Base-by-base conservation (phyloP, 495 filamentous ascomycete genomes). In the Niebla homalea region DNA sequence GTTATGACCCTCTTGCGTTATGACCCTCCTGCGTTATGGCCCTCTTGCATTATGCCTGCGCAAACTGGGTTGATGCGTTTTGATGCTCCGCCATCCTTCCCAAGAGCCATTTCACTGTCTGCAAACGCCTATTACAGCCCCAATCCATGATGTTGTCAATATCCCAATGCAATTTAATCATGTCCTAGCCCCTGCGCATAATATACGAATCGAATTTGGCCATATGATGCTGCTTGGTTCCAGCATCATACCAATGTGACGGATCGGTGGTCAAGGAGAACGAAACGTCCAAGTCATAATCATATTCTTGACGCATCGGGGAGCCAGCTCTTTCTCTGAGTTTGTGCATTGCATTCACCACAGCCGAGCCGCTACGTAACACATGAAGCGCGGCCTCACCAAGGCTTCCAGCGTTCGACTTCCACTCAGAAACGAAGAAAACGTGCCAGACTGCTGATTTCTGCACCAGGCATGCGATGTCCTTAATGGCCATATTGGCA, bases 131-230 rank as follows among this genome's bases (percentile, higher is more conserved):
- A 1, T 5, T 5, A 32, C 14, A 16, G 19, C 45, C 45, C 45
- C 45, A 47, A 36, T 47, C 45, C 21, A 47, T 18, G 22, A 47
- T 36, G n/a, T 47, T 47, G 45, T 36, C 19, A 7, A 47, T 36
- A 22, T 47, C 45, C 1, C 16, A 8, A 12, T 26, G 21, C 3
- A 26, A 7, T 2, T 29, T 16, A n/a, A 7, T 18, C 14, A 29
- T 47, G 3, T 18, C 29, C 12, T 29, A 7, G 11, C 15, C 23
- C n/a, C 20, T 22, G 1, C 12, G 1, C 1, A 36, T 18, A 15
- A 36, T 1, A 18, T 47, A 26, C 5, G 21, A 4, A 36, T 22
- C 5, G 12, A 6, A 36, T 4, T 22, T 16, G 3, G 3, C 12
- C 45, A 32, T 47, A 25, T 47, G 45, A 20, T 36, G 5, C 6